A percentile compares a stretch with the other conserved stretches of the same genome.
Conservation (phyloP, 352 stramenopile genomes). For the Globisporangium canariense region DNA sequence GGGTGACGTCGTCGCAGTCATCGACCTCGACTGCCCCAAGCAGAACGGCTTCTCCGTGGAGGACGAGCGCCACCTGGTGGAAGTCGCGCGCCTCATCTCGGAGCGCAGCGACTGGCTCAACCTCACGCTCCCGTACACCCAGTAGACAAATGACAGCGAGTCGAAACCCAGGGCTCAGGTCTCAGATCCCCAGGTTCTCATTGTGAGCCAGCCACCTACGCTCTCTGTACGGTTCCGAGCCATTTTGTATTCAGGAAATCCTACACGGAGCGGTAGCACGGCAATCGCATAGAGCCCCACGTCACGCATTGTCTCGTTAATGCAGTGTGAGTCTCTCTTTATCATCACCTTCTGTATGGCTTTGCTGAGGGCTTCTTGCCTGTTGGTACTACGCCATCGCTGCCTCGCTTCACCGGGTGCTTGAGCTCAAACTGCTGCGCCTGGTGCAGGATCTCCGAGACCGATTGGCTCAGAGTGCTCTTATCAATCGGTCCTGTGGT, state of each 20-base stretch:
- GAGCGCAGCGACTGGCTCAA: conserved; percentile 69
- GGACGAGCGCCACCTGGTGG: conserved; percentile 62
- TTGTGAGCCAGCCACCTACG: too few species aligned
- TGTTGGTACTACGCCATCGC: not conserved
- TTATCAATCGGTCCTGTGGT: not conserved
- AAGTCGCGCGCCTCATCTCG: conserved; percentile 53
- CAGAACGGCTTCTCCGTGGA: conserved; percentile 68
- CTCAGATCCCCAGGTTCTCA: too few species aligned
- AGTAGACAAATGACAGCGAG: conserved; percentile 18
- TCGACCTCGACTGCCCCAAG: conserved; percentile 76
- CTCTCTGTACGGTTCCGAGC: conserved; percentile 5
- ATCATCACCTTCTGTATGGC: not conserved
- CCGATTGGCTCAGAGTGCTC: conserved; percentile 1
- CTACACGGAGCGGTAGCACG: conserved; percentile 1
- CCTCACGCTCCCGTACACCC: conserved; percentile 46
- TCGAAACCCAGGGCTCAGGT: not conserved
- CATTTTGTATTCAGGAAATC: not conserved
- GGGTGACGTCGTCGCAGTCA: conserved; percentile 66
- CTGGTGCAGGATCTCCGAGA: conserved; percentile 15
- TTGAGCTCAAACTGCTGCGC: conserved; percentile 8
- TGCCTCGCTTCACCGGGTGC: conserved; percentile 5
- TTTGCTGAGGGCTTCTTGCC: not conserved
- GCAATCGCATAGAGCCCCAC: not conserved
- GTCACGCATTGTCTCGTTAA: not conserved
- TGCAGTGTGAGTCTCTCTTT: not conserved